phyloP scores from a whole-genome alignment of 352 stramenopile species.

The Thalassiosira delicatula region DNA sequence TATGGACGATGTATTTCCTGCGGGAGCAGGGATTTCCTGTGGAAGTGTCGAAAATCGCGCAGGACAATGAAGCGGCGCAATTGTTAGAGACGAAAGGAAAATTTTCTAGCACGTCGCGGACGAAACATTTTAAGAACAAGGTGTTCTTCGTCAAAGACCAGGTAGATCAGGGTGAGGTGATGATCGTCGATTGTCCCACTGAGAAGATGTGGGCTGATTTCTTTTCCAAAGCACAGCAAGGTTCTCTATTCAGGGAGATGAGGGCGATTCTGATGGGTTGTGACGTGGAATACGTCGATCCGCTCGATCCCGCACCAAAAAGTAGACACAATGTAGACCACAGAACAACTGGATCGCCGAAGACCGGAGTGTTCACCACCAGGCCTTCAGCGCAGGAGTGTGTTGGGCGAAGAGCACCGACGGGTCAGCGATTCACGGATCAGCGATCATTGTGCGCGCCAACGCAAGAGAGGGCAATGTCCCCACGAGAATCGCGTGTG shows the following conservation, averaged over 20 bases:
- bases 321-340: not conserved
- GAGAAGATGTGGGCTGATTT: constrained; percentile 50
- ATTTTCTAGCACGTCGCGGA: not conserved
- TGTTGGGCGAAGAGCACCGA: constrained; percentile 1
- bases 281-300: not conserved
- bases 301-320: not conserved
- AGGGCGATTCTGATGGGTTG: constrained; percentile 28
- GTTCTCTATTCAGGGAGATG: constrained; percentile 36
- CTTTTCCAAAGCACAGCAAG: constrained; percentile 51
- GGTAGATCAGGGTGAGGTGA: constrained; percentile 19
- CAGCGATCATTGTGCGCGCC: too few relatives aligned
- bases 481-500: too few relatives aligned
- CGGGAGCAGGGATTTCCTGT: not conserved
- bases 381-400: not conserved
- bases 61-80: not conserved
- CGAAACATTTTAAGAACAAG: not conserved
- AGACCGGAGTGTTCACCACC: not conserved
- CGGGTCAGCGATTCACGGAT: too few relatives aligned
- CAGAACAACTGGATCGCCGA: not conserved
- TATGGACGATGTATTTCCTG: not conserved
- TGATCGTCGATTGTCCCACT: constrained; percentile 36
- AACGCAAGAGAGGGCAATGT: too few relatives aligned
- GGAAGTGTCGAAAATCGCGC: not conserved
- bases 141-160: constrained; percentile 3
- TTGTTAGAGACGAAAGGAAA: not conserved